Conservation (phyloP, 2,329 filamentous ascomycete genomes). For the Talaromyces sp. region DNA sequence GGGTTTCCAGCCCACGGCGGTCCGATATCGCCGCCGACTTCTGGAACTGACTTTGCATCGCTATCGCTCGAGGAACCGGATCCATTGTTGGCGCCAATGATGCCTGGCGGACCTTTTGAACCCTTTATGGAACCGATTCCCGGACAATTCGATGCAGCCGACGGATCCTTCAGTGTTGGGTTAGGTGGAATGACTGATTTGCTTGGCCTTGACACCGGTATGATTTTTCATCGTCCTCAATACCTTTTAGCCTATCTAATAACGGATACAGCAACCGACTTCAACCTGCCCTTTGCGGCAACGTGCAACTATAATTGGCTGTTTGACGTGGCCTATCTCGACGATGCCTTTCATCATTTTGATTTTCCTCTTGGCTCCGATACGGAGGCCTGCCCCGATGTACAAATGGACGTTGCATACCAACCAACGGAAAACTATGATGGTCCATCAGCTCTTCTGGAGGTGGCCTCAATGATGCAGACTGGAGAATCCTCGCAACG, state of each 20-base stretch:
- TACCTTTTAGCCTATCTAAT: neutral
- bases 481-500: neutral
- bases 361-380: slow-evolving; percentile 22
- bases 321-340: slow-evolving; percentile 47
- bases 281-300: slow-evolving; percentile 64
- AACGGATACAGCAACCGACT: slow-evolving; percentile 50
- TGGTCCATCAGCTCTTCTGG: slow-evolving; percentile 6
- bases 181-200: slow-evolving; percentile 43
- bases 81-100: slow-evolving; percentile 29
- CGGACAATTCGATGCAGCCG: slow-evolving; percentile 34
- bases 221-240: neutral
- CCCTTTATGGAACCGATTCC: slow-evolving; percentile 32
- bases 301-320: slow-evolving; percentile 62
- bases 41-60: slow-evolving; percentile 18
- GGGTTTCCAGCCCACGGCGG: slow-evolving; percentile 20
- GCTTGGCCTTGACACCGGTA: slow-evolving; percentile 57
- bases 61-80: slow-evolving; percentile 21
- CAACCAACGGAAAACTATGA: neutral
- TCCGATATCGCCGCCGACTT: slow-evolving; percentile 26
- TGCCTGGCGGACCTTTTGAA: slow-evolving; percentile 31
- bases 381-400: neutral
- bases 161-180: slow-evolving; percentile 27
- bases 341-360: slow-evolving; percentile 31
- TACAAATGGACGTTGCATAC: neutral
- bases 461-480: slow-evolving; percentile 1